Base-by-base conservation (phyloP, 345 rosid species). In the Salix brachista region DNA sequence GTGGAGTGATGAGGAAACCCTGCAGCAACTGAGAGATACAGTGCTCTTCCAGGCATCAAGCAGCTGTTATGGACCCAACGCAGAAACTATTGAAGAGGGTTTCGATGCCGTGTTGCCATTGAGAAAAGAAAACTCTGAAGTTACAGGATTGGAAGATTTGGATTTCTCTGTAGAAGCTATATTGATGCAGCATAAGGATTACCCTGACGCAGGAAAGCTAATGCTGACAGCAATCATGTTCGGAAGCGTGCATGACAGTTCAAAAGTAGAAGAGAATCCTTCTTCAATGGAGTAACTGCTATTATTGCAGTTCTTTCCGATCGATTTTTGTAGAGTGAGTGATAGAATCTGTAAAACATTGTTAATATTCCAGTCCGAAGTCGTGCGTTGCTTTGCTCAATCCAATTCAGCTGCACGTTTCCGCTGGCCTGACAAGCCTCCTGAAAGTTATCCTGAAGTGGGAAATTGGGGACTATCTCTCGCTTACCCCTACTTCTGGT, bases 1-100 rank as follows among this genome's bases (percentile, higher is more conserved):
- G 21, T 93, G 98, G 97, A 89, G 90, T 32, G 99, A 96, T 8
- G 89, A 89, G 71, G 98, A 93, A 83, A 96, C 88, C 54, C 62
- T 91, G 78, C 86, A 83, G 77, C 88, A 86, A 44, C 90, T 93
- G 71, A 86, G 85, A 56, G 83, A 77, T 71, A 96, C 99, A 0
- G 80, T 87, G 30, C 91, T 93, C 54, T 96, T 90, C 85, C 92
- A 86, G 81, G 97, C 97, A 71, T 90, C 97, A 1, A 84, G 81
- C 70, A 80, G 81, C 78, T 93, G 94, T 78, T 93, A 96, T 1
- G 96, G 97, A 32, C 87, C 94, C 19, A 71, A 78, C 54, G 89
- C 89, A 23, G 91, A 91, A 76, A 82, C 81, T 21, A 81, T 87
- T 18, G 97, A 91, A 60, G 97, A 83, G 16, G 94, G 90, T 28